Evolutionary conservation across 192 early-diverging fungal genomes (phyloP).

Genomic region (Thamnidium elegans): DNA sequence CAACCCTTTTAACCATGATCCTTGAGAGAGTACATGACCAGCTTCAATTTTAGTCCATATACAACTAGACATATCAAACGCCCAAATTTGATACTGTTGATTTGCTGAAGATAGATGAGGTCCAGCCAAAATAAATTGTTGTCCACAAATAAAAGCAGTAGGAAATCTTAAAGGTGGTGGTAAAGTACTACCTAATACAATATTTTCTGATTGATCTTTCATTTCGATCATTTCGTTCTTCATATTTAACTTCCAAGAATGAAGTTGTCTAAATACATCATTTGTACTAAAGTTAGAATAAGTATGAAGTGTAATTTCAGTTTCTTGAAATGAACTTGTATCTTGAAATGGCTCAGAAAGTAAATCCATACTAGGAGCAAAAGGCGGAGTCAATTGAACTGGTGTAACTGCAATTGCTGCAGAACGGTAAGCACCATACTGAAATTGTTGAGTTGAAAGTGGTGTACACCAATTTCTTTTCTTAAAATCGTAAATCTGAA

Average conservation of each 20-base stretch:
- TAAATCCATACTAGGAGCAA: neutral
- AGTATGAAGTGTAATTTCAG: slow-evolving; percentile 38
- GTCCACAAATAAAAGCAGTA: slow-evolving; percentile 63
- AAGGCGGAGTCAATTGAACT: neutral
- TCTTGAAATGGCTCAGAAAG: slow-evolving; percentile 11
- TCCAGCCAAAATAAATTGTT: slow-evolving; percentile 63
- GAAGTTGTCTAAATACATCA: slow-evolving; percentile 43
- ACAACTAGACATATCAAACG: slow-evolving; percentile 54
- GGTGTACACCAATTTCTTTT: slow-evolving; percentile 59
- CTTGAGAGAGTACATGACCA: slow-evolving; percentile 62
- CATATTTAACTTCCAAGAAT: slow-evolving; percentile 64
- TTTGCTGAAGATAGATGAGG: slow-evolving; percentile 64
- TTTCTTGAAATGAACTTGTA: neutral
- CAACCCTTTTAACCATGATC: slow-evolving; percentile 72
- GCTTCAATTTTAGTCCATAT: slow-evolving; percentile 66
- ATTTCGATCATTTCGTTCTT: slow-evolving; percentile 43
- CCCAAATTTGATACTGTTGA: slow-evolving; percentile 70
- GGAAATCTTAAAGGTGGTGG: slow-evolving; percentile 79
- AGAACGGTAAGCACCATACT: slow-evolving; percentile 77
- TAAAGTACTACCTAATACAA: slow-evolving; percentile 47
- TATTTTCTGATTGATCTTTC: slow-evolving; percentile 57
- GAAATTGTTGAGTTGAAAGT: slow-evolving; percentile 62
- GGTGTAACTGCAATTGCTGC: slow-evolving; percentile 57
- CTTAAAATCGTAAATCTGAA: slow-evolving; percentile 70
- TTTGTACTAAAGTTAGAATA: slow-evolving; percentile 79